These are phyloP conservation scores for Warburgia ugandensis DNA, from an alignment of 164 flowering plant genomes.

Conservation along the genomic window DNA sequence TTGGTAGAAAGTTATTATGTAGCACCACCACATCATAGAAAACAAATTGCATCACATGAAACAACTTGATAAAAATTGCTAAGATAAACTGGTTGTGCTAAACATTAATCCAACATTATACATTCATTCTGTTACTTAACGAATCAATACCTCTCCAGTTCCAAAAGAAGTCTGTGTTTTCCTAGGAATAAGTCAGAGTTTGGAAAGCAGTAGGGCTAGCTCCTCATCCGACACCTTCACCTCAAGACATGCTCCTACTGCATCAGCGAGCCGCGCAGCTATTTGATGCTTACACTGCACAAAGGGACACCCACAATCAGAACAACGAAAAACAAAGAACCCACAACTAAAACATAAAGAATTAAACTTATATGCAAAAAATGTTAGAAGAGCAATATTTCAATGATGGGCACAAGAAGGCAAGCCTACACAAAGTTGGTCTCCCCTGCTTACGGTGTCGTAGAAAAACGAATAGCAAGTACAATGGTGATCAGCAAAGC, in stretches of 20 bases:
- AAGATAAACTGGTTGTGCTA: too few species aligned
- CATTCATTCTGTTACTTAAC: too few species aligned
- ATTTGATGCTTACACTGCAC: conserved; percentile 97
- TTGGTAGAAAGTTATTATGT: too few species aligned
- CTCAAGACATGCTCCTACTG: conserved; percentile 61
- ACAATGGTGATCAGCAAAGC: conserved; percentile 76
- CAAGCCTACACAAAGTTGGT: conserved; percentile 71
- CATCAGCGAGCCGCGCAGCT: conserved; percentile 82
- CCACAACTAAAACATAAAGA: background rate
- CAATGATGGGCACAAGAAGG: conserved; percentile 6
- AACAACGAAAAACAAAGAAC: background rate
- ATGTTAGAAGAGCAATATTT: background rate
- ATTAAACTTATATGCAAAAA: background rate
- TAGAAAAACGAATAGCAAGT: conserved; percentile 90
- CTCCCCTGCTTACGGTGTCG: conserved; percentile 76
- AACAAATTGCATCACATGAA: too few species aligned
- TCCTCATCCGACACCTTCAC: conserved; percentile 79
- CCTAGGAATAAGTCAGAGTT: conserved; percentile 30
- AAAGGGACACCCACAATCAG: background rate
- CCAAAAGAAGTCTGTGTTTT: too few species aligned
- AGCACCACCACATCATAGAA: too few species aligned
- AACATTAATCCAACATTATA: too few species aligned
- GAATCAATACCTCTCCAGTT: conserved; percentile 13
- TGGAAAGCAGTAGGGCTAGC: conserved; percentile 61
- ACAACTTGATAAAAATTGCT: too few species aligned